Base-by-base conservation (phyloP, 2,329 filamentous ascomycete genomes). In the Colletotrichum plurivorum region DNA sequence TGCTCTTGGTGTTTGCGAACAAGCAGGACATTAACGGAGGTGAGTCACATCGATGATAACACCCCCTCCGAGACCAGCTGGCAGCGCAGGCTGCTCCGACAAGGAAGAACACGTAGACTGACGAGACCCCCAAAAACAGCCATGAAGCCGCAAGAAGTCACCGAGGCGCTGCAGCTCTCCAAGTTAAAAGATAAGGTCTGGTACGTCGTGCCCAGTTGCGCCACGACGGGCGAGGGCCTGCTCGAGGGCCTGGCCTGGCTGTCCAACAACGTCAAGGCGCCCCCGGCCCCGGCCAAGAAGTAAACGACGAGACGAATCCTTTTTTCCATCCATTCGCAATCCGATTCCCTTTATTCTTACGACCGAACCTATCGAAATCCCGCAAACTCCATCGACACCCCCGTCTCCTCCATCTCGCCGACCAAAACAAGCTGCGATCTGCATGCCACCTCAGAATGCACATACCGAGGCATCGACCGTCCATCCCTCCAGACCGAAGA, bases 1-100 rank as follows among this genome's bases (percentile, higher is more conserved):
- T 98, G 75, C 85, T 99, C 75, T 85, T 98, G 70, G 95, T 99
- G 49, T 98, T 99, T 81, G 96, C 96, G 78, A 99, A 99, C 87
- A 99, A 99, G 89, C 96, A 98, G 84, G 96, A 99, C 89, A 86
- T 98, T 75, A 87, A 89, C 68, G 93, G 94, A 78, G 90, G 94
- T 93, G 83, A 66, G 61, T 56, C 16, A 27, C 45, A 25, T 54
- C 25, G n/a, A 51, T 45, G 31, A 36, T 10, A 36, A 4, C 22
- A 5, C 4, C 31, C 31, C 31, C 31, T 36, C 31, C 10, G 31
- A 36, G 31, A 36, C 8, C 31, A 36, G 31, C 31, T 36, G 31
- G 31, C 31, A 36, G 31, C 31, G 31, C 41, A 43, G 41, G 4
- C 41, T 22, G 16, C 45, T 49, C 36, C 36, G 20, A 25, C 41